A percentile compares a stretch with the other conserved stretches of the same genome.
Conservation (phyloP, 2,329 filamentous ascomycete genomes). For the Arthrinium phaeospermum region DNA sequence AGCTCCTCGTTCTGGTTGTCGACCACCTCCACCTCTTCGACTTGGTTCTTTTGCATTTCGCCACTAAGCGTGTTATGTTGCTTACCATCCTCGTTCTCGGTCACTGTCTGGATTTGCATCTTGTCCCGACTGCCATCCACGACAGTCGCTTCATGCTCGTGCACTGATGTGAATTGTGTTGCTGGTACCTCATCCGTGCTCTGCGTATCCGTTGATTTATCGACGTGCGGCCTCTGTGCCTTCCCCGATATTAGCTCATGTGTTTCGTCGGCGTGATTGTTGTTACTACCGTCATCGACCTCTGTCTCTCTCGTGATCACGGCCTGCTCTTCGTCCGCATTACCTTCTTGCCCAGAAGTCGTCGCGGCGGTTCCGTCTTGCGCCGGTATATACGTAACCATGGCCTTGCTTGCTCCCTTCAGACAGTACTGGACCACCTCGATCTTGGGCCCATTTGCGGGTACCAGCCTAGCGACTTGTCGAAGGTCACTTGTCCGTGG, state of each 20-base stretch:
- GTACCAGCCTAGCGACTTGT: conserved; percentile 70
- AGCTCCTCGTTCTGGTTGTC: background rate
- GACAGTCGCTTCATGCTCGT: background rate
- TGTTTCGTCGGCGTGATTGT: background rate
- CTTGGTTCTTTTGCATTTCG: background rate
- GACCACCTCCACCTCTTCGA: background rate
- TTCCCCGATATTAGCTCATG: conserved; percentile 12
- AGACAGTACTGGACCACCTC: conserved; percentile 91
- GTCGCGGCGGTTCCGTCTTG: background rate
- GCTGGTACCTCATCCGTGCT: background rate
- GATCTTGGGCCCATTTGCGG: conserved; percentile 55
- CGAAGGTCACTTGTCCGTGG: conserved; percentile 84
- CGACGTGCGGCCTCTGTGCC: conserved; percentile 1
- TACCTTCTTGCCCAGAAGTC: background rate
- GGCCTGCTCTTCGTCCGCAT: background rate
- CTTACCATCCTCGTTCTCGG: background rate
- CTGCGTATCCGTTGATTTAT: background rate
- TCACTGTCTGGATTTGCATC: background rate
- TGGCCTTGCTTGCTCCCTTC: conserved; percentile 83
- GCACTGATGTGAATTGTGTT: background rate
- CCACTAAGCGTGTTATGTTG: background rate
- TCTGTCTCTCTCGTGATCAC: conserved; percentile 2
- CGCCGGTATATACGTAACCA: conserved; percentile 67
- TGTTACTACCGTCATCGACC: conserved; percentile 12
- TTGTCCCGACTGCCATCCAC: background rate